Conservation (phyloP, 768 basidiomycete genomes). For the Arthromyces matolae region DNA sequence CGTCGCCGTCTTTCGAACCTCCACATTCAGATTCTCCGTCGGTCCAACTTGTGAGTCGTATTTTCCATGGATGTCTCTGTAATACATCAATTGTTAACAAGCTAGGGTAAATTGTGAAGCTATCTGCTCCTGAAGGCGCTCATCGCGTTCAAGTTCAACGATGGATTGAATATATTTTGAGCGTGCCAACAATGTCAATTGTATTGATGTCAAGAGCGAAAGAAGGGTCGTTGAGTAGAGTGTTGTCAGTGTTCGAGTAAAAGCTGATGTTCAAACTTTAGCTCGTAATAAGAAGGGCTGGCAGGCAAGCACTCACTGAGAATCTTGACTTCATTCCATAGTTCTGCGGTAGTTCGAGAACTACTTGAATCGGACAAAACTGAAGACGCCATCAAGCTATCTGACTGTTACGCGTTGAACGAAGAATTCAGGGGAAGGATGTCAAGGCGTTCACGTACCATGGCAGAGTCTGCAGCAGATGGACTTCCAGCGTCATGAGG, state of each 20-base stretch:
- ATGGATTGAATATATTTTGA: constrained; percentile 75
- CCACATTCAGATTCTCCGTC: background rate
- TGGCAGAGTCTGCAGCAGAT: constrained; percentile 17
- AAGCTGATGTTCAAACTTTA: constrained; percentile 45
- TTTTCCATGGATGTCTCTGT: too few species aligned
- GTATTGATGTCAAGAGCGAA: constrained; percentile 80
- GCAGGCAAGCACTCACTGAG: constrained; percentile 50
- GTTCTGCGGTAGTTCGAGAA: constrained; percentile 64
- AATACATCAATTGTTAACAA: too few species aligned
- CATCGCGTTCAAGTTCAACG: constrained; percentile 55
- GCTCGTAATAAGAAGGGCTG: too few species aligned
- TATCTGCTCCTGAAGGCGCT: constrained; percentile 44
- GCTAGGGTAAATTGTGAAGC: constrained; percentile 37
- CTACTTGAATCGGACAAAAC: constrained; percentile 27
- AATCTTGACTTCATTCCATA: constrained; percentile 93
- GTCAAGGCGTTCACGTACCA: constrained; percentile 8
- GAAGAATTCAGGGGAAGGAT: background rate
- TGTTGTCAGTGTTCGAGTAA: constrained; percentile 83
- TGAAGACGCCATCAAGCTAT: constrained; percentile 31
- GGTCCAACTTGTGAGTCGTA: constrained; percentile 27
- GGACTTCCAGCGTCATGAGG: constrained; percentile 24
- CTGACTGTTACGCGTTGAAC: constrained; percentile 22
- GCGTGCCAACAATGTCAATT: constrained; percentile 82
- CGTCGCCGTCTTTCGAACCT: background rate
- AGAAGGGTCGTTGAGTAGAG: constrained; percentile 85